A percentile compares a stretch with the other conserved stretches of the same genome.
phyloP scores from a whole-genome alignment of 768 basidiomycete species.

The Panaeolus papilionaceus region DNA sequence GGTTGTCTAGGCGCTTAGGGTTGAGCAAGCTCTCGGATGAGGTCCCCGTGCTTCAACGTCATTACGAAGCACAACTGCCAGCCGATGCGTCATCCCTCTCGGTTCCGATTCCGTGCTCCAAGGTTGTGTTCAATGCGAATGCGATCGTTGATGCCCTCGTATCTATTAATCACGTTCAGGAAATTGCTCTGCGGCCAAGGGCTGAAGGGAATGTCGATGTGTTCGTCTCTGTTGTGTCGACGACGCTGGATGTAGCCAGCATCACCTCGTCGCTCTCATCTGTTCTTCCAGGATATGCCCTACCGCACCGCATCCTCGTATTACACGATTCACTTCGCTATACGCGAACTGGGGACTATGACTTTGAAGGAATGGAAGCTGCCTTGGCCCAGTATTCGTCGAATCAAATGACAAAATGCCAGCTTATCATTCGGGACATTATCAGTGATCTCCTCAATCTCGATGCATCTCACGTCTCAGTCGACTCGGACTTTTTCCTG shows the following conservation, averaged over 20 bases:
- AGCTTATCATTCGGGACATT: conserved; percentile 43
- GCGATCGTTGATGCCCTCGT: conserved; percentile 35
- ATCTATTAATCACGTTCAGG: conserved; percentile 36
- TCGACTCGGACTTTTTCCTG: conserved; percentile 49
- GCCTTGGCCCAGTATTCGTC: conserved; percentile 29
- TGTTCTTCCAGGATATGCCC: conserved; percentile 44
- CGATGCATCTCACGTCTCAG: conserved; percentile 35
- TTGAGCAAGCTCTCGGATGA: conserved; percentile 42
- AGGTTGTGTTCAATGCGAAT: conserved; percentile 35
- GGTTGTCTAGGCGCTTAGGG: conserved; percentile 47
- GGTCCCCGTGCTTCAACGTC: conserved; percentile 41
- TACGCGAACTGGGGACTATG: conserved; percentile 30
- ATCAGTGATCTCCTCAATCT: conserved; percentile 41
- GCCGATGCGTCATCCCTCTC: conserved; percentile 38
- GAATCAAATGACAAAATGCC: conserved; percentile 35
- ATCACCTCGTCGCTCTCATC: conserved; percentile 30
- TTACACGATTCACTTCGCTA: conserved; percentile 32
- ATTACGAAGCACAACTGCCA: conserved; percentile 46
- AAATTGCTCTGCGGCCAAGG: conserved; percentile 39
- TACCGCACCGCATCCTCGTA: conserved; percentile 45
- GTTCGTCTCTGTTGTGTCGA: conserved; percentile 39
- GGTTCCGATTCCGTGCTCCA: conserved; percentile 43
- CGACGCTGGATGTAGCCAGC: conserved; percentile 26
- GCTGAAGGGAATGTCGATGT: conserved; percentile 42
- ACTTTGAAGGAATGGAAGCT: conserved; percentile 40